Evolutionary conservation across 441 rosid genomes (phyloP).

Genomic region (Aquilaria agallochum): DNA sequence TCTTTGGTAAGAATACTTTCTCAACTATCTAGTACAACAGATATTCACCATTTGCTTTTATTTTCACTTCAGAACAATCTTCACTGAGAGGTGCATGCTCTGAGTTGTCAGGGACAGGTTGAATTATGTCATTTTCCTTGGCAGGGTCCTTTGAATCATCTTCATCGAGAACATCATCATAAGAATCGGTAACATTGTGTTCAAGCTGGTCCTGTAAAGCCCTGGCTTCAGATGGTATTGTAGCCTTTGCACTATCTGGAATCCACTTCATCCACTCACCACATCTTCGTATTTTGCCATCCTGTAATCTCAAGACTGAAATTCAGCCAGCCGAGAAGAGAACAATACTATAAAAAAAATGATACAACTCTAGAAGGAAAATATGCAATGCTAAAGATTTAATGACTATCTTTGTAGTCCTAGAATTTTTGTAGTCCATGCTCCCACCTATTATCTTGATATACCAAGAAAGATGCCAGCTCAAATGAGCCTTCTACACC

Average conservation of each 20-base stretch:
- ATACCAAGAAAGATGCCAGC: no score
- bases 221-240: conserved; percentile 25
- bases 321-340: conserved; percentile 10
- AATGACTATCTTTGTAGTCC: no score
- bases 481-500: no score
- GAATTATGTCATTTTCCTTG: conserved; percentile 22
- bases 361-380: no score
- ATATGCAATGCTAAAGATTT: no score
- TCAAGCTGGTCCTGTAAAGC: conserved; percentile 31
- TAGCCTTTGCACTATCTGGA: conserved; percentile 25
- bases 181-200: conserved; percentile 25
- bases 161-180: conserved; percentile 18
- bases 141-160: conserved; percentile 21
- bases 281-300: conserved; percentile 65
- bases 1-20: conserved; percentile 18
- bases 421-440: no score
- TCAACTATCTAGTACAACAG: conserved; percentile 17
- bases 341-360: conserved; percentile 7
- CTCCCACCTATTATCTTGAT: no score
- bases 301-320: conserved; percentile 42
- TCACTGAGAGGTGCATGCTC: conserved; percentile 21
- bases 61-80: conserved; percentile 27
- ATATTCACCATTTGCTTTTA: conserved; percentile 16
- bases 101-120: conserved; percentile 12
- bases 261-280: conserved; percentile 84